A percentile compares a stretch with the other conserved stretches of the same genome.
Evolutionary conservation across 306 rosid species (phyloP).

Genomic region (Vigna radiata): DNA sequence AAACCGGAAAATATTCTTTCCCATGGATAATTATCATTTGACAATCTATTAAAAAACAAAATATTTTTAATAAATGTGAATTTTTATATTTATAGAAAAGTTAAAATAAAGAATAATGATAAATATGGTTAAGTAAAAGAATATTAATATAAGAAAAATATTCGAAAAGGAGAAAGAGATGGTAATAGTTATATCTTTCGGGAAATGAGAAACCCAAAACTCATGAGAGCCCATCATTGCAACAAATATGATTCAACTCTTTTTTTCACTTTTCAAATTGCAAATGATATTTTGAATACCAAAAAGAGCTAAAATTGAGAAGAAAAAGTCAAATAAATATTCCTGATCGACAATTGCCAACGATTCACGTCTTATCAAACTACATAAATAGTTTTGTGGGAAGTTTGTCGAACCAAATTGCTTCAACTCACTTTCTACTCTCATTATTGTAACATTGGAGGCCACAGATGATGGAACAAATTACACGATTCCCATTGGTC

Average conservation of each 20-base stretch:
- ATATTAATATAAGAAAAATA: background rate
- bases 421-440: conserved; percentile 15
- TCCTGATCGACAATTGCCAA: conserved; percentile 8
- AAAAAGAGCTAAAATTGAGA: no score
- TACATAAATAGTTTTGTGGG: conserved; percentile 12
- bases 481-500: conserved; percentile 18
- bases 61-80: no score
- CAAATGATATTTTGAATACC: conserved; percentile 24
- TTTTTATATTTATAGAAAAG: background rate
- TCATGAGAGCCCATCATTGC: conserved; percentile 37
- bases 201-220: conserved; percentile 25
- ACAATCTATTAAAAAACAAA: no score
- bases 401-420: conserved; percentile 28
- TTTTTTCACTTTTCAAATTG: conserved; percentile 43
- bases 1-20: background rate
- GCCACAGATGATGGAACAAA: conserved; percentile 4
- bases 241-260: conserved; percentile 16
- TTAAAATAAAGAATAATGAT: no score
- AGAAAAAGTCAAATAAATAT: conserved; percentile 20
- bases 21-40: no score
- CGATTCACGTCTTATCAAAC: conserved; percentile 20
- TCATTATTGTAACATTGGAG: background rate
- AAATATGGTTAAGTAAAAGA: background rate
- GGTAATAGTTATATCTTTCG: background rate
- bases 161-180: background rate